A percentile compares a stretch with the other conserved stretches of the same genome.
phyloP scores from a whole-genome alignment of 177 flowering plant genomes.

The Vitis hybrid region DNA sequence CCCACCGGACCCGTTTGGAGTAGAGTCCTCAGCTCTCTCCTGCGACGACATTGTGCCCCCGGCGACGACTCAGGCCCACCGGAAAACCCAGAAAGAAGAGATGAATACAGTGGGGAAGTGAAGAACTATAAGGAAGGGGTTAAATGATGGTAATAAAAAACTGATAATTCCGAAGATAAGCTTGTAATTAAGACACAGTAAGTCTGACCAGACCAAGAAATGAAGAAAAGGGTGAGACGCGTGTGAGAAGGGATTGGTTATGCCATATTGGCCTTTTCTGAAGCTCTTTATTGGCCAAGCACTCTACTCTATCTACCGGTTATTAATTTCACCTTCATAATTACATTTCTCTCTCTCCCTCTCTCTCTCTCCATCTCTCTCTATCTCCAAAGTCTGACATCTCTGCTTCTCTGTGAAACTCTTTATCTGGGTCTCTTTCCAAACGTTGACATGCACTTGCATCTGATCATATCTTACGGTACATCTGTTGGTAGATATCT shows the following conservation, averaged over 20 bases:
- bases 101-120: not conserved
- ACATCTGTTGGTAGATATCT: conserved; percentile 26
- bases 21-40: not conserved
- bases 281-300: not conserved
- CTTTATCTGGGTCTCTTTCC: conserved; percentile 10
- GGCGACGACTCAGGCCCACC: conserved; percentile 10
- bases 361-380: conserved; percentile 11
- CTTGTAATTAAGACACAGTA: conserved; percentile 14
- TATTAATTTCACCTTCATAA: conserved; percentile 12
- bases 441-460: conserved; percentile 26
- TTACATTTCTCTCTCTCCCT: not conserved
- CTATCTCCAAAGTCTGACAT: conserved; percentile 21
- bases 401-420: conserved; percentile 2
- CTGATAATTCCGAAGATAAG: conserved; percentile 11
- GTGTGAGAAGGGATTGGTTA: conserved; percentile 36
- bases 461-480: conserved; percentile 21
- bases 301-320: not conserved
- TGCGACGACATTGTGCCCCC: conserved; percentile 13
- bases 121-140: not conserved
- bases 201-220: conserved; percentile 14
- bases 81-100: conserved; percentile 5
- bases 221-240: conserved; percentile 25
- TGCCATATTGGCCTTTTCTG: conserved; percentile 26
- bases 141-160: not conserved
- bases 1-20: conserved; percentile 15